Evolutionary conservation across 768 basidiomycete genomes (phyloP).

Genomic region (Daedaleopsis sinensis): DNA sequence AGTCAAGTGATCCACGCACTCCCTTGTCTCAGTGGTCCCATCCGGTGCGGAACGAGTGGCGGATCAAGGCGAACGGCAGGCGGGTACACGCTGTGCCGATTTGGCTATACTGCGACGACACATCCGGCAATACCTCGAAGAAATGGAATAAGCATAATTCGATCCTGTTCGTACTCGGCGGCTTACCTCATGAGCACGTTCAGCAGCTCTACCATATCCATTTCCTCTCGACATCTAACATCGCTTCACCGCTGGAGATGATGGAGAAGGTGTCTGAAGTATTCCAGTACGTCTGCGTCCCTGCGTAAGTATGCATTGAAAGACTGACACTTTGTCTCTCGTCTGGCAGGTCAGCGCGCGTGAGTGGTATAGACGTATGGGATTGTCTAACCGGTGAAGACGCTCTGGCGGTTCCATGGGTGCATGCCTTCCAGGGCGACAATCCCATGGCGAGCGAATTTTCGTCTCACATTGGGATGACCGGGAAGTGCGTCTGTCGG

Average conservation of each 20-base stretch:
- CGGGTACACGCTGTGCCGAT: slow-evolving; percentile 30
- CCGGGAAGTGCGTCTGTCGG: slow-evolving; percentile 43
- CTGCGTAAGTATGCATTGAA: too few relatives aligned
- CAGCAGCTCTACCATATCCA: slow-evolving; percentile 41
- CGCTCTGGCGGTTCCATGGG: slow-evolving; percentile 5
- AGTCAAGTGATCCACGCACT: not conserved
- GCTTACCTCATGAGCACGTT: slow-evolving; percentile 33
- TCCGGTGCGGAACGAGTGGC: not conserved
- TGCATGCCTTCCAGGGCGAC: slow-evolving; percentile 35
- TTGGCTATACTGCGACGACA: slow-evolving; percentile 48
- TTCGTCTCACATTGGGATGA: slow-evolving; percentile 45
- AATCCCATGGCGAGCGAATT: slow-evolving; percentile 50
- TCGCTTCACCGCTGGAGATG: slow-evolving; percentile 45
- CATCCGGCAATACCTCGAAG: slow-evolving; percentile 46
- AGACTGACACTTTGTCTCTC: too few relatives aligned
- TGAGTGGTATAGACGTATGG: slow-evolving; percentile 5
- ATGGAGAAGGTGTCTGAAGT: slow-evolving; percentile 15
- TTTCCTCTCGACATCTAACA: slow-evolving; percentile 44
- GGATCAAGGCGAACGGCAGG: not conserved
- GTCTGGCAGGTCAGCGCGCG: not conserved
- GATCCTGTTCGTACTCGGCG: slow-evolving; percentile 39
- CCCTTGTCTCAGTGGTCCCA: not conserved
- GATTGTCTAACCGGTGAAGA: not conserved
- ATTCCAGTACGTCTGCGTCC: not conserved
- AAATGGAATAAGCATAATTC: slow-evolving; percentile 50